phyloP scores from a whole-genome alignment of 2,329 filamentous ascomycete species.

The Penicillium griseofulvum region DNA sequence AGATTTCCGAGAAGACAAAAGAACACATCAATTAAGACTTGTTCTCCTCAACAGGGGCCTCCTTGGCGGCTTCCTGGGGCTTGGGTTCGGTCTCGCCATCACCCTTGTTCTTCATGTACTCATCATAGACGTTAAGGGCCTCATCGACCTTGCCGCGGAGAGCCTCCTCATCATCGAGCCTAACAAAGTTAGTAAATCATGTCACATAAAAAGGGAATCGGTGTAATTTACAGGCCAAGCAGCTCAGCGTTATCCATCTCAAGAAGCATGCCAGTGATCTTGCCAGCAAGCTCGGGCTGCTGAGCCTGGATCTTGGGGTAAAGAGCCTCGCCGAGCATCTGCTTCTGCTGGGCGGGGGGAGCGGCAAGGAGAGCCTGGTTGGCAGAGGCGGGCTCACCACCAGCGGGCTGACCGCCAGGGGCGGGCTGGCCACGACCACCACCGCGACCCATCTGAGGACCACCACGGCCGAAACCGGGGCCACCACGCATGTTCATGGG shows the following conservation, averaged over 20 bases:
- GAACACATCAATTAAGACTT: conserved; percentile 37
- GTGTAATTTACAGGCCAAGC: conserved; percentile 79
- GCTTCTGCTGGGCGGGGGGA: conserved; percentile 83
- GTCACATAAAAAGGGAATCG: background rate
- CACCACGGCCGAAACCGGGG: conserved; percentile 46
- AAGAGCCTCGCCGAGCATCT: conserved; percentile 94
- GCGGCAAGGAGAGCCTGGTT: conserved; percentile 51
- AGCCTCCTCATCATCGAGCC: conserved; percentile 83
- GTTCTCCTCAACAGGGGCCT: conserved; percentile 42
- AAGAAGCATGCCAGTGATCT: conserved; percentile 99
- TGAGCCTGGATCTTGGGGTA: conserved; percentile 97
- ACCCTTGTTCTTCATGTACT: conserved; percentile 89
- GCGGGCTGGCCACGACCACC: conserved; percentile 44
- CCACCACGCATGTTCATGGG: conserved; percentile 61
- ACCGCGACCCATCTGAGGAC: conserved; percentile 44
- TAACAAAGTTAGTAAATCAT: conserved; percentile 40
- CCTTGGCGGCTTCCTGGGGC: conserved; percentile 45
- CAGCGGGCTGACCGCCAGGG: conserved; percentile 35
- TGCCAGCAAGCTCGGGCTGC: conserved; percentile 93
- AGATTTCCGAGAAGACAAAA: conserved; percentile 27
- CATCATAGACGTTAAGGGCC: conserved; percentile 94
- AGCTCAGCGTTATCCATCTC: conserved; percentile 98
- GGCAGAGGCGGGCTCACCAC: conserved; percentile 39
- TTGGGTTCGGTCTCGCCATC: conserved; percentile 48
- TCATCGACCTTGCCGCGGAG: conserved; percentile 96